phyloP scores from a whole-genome alignment of 176 grass and related monocot species.

The Triticum aestivum region IWGSC_CS_RefSeq_v2.1 NC_057814.1:403647157-403647656 shows the following conservation, averaged over 20 bases:
- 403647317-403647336: not conserved
- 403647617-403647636: not conserved
- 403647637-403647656: no score
- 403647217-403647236: not conserved
- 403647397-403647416: not conserved
- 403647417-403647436: not conserved
- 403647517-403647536: constrained; percentile 72
- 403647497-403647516: constrained; percentile 67
- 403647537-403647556: constrained; percentile 28
- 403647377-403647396: not conserved
- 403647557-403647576: no score
- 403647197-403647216: not conserved
- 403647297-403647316: not conserved
- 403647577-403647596: not conserved
- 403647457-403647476: constrained; percentile 3
- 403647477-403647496: not conserved
- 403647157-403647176: constrained; percentile 22
- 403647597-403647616: not conserved
- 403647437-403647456: not conserved
- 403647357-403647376: not conserved
- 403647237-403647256: constrained; percentile 1
- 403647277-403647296: not conserved
- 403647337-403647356: not conserved
- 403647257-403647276: not conserved
- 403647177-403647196: not conserved